A percentile compares a stretch with the other conserved stretches of the same genome.
phyloP scores from a whole-genome alignment of 75 land plant genomes.

The Selaginella moellendorffii region DNA sequence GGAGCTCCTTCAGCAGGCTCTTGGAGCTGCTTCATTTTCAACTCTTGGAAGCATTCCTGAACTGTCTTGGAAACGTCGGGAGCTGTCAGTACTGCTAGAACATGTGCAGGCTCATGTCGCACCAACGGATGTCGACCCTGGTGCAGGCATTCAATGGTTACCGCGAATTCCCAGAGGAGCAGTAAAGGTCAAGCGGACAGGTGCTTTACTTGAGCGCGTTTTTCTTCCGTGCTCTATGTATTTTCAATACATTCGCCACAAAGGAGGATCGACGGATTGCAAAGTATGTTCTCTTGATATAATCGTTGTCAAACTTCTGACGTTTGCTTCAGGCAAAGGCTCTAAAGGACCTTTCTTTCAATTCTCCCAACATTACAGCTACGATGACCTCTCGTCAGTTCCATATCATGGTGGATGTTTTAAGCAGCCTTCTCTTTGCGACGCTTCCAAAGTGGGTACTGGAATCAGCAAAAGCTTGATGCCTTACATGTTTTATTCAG shows the following conservation, averaged over 20 bases:
- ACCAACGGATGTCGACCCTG: constrained; percentile 99
- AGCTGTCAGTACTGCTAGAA: constrained; percentile 82
- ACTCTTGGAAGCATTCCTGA: constrained; percentile 46
- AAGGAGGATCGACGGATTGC: constrained; percentile 84
- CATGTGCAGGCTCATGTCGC: constrained; percentile 99
- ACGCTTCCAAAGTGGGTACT: constrained; percentile 82
- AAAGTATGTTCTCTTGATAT: constrained; percentile 34
- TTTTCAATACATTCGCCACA: constrained; percentile 84
- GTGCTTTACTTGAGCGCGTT: constrained; percentile 88
- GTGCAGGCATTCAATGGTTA: constrained; percentile 97
- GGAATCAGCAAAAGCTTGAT: neutral
- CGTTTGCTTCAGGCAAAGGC: constrained; percentile 82
- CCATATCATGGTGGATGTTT: constrained; percentile 92
- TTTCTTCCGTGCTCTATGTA: constrained; percentile 98
- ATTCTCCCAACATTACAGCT: constrained; percentile 92
- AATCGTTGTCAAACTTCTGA: neutral
- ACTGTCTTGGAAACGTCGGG: constrained; percentile 86
- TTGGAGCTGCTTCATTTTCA: constrained; percentile 32
- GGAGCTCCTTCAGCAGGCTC: constrained; percentile 57
- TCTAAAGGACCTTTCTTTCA: constrained; percentile 84
- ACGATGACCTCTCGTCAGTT: constrained; percentile 99
- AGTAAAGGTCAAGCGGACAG: constrained; percentile 80
- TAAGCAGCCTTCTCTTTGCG: constrained; percentile 88
- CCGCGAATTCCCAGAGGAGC: constrained; percentile 79
- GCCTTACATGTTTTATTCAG: constrained; percentile 27